Evolutionary conservation across 768 basidiomycete genomes (phyloP).

Genomic region (Trichaptum fuscoviolaceum): DNA sequence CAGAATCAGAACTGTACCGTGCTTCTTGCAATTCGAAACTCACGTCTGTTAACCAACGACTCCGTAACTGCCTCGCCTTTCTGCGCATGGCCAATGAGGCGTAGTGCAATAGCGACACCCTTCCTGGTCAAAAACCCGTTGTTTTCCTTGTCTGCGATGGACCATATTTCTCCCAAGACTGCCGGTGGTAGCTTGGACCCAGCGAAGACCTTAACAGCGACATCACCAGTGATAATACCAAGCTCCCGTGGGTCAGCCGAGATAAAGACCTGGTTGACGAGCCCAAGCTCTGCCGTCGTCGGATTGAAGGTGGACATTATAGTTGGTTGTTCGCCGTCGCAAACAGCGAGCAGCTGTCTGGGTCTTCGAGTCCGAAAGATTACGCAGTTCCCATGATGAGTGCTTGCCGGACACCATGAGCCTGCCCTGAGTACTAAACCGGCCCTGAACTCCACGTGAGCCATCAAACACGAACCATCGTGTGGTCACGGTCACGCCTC

Average conservation of each 20-base stretch:
- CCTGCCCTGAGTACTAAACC: not conserved
- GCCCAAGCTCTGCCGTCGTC: slow-evolving; percentile 43
- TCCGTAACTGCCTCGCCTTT: slow-evolving; percentile 65
- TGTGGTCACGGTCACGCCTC: not conserved
- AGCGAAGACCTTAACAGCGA: slow-evolving; percentile 81
- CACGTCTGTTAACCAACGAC: slow-evolving; percentile 67
- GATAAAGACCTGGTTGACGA: slow-evolving; percentile 69
- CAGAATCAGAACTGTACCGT: slow-evolving; percentile 14
- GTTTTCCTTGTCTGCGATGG: slow-evolving; percentile 86
- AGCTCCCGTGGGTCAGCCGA: slow-evolving; percentile 73
- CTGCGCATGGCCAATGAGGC: slow-evolving; percentile 92
- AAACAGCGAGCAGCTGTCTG: not conserved
- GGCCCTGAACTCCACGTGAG: not conserved
- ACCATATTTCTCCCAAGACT: slow-evolving; percentile 91
- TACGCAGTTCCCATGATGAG: not conserved
- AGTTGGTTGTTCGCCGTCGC: not conserved
- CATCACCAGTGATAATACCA: slow-evolving; percentile 84
- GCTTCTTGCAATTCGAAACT: slow-evolving; percentile 24
- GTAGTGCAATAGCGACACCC: slow-evolving; percentile 81
- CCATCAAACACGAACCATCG: not conserved
- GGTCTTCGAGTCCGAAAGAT: not conserved
- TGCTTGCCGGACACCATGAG: not conserved
- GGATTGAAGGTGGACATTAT: slow-evolving; percentile 43
- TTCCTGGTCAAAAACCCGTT: slow-evolving; percentile 88
- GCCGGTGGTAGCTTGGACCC: slow-evolving; percentile 76